phyloP scores from a whole-genome alignment of 148 eudicot genomes.

The Persicaria maculosa region DNA sequence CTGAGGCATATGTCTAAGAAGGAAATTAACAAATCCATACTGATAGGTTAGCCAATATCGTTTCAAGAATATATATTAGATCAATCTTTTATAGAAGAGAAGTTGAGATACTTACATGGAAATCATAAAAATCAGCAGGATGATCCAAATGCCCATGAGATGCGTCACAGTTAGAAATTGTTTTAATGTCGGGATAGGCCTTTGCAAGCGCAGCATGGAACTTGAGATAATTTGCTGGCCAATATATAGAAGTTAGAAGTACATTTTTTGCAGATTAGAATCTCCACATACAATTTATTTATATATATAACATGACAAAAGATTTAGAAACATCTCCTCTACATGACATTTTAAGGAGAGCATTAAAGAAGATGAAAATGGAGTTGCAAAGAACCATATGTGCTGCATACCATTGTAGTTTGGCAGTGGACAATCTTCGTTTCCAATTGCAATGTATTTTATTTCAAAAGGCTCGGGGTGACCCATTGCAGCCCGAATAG shows the following conservation, averaged over 20 bases:
- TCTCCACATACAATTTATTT: background rate
- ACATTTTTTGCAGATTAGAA: background rate
- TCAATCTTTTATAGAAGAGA: background rate
- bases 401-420: conserved; percentile 66
- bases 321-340: background rate
- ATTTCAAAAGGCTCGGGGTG: conserved; percentile 77
- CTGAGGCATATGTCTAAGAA: conserved; percentile 49
- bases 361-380: background rate
- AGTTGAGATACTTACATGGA: conserved; percentile 53
- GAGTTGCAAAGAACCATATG: background rate
- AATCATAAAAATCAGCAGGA: conserved; percentile 91
- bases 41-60: background rate
- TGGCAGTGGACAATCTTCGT: conserved; percentile 67
- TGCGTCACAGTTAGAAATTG: conserved; percentile 79
- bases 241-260: conserved; percentile 9
- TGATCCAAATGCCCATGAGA: conserved; percentile 52
- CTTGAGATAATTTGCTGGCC: conserved; percentile 71
- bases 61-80: background rate
- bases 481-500: conserved; percentile 66
- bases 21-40: conserved; percentile 9
- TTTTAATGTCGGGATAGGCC: conserved; percentile 76
- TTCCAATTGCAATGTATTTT: conserved; percentile 77
- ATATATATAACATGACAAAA: background rate
- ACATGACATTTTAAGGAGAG: background rate
- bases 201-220: conserved; percentile 56